Conservation (phyloP, 441 rosid species). For the Populus hybrid region DNA sequence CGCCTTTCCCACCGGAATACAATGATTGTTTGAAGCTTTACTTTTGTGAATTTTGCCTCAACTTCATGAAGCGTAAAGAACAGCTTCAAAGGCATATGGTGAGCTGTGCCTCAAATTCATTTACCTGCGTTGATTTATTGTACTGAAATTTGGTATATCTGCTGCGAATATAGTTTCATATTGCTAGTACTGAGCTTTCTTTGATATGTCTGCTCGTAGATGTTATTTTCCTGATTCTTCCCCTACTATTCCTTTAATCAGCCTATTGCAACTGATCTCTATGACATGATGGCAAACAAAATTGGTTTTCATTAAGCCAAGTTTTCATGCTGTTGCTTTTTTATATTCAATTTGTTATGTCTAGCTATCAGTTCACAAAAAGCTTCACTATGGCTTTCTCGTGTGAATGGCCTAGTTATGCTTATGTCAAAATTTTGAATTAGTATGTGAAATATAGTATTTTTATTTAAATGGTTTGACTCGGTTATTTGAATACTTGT, state of each 20-base stretch:
- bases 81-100: constrained; percentile 99
- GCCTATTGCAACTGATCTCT: background rate
- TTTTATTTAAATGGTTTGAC: background rate
- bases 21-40: constrained; percentile 93
- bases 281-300: background rate
- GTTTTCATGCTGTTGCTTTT: background rate
- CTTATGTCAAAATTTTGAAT: background rate
- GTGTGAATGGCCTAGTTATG: background rate
- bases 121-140: constrained; percentile 5
- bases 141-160: background rate
- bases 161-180: background rate
- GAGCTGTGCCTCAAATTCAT: constrained; percentile 32
- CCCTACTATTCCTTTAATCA: background rate
- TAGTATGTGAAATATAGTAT: background rate
- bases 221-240: background rate
- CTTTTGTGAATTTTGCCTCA: constrained; percentile 99
- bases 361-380: background rate
- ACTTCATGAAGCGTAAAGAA: constrained; percentile 97
- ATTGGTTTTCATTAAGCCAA: background rate
- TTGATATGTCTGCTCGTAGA: background rate
- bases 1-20: constrained; percentile 98
- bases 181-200: background rate
- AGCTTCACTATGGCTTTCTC: background rate
- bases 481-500: background rate
- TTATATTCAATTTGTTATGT: background rate